Conservation (phyloP, 2,329 filamentous ascomycete genomes). For the Ceratocystiopsis brevicomis region DNA sequence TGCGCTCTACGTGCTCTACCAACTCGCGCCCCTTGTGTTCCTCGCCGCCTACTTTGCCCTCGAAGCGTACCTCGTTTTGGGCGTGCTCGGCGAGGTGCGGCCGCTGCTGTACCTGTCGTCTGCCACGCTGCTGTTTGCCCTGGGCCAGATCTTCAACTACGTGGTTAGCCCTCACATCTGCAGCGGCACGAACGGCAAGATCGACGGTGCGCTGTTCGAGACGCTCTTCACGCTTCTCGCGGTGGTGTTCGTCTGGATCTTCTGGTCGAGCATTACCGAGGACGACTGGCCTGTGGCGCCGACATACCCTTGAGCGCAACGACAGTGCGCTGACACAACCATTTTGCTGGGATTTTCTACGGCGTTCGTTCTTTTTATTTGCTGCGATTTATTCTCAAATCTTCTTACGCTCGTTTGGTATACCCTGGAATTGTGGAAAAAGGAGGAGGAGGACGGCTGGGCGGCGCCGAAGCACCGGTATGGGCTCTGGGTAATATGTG, state of each 20-base stretch:
- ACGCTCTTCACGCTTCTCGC: slow-evolving; percentile 78
- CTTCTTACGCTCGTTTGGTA: background rate
- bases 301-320: slow-evolving; percentile 11
- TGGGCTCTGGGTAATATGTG: too few species aligned
- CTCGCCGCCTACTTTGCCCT: slow-evolving; percentile 74
- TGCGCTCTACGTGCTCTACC: slow-evolving; percentile 84
- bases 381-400: background rate
- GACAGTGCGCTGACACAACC: background rate
- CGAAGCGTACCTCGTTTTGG: slow-evolving; percentile 66
- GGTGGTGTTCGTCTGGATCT: slow-evolving; percentile 72
- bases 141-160: slow-evolving; percentile 93
- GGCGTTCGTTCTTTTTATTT: slow-evolving; percentile 1
- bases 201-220: slow-evolving; percentile 85
- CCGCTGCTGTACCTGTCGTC: slow-evolving; percentile 77
- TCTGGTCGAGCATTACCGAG: slow-evolving; percentile 98
- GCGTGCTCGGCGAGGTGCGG: slow-evolving; percentile 68
- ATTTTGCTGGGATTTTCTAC: background rate
- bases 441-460: too few species aligned
- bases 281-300: slow-evolving; percentile 73
- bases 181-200: slow-evolving; percentile 60
- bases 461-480: too few species aligned
- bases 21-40: slow-evolving; percentile 74
- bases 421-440: too few species aligned
- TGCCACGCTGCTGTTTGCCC: slow-evolving; percentile 65
- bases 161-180: slow-evolving; percentile 84